Conservation (phyloP, 768 basidiomycete genomes). For the Hygrocybe punicea region DNA sequence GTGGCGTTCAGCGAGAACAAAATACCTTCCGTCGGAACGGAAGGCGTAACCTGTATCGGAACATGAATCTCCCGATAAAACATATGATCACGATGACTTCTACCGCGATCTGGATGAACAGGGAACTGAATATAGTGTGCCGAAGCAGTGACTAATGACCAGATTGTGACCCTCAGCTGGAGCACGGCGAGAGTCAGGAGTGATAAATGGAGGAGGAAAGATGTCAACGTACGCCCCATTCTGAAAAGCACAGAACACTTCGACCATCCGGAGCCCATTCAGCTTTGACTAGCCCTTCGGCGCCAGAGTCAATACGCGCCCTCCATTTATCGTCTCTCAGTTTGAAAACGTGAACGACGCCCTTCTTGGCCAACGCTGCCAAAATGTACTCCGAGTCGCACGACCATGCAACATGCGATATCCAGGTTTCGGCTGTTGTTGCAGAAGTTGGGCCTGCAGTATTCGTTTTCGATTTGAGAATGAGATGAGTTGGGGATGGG, state of each 20-base stretch:
- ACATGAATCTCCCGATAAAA: slow-evolving; percentile 1
- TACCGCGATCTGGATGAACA: slow-evolving; percentile 76
- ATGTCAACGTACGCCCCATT: slow-evolving; percentile 76
- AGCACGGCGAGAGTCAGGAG: slow-evolving; percentile 6
- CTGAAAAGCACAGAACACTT: slow-evolving; percentile 83
- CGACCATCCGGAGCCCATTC: slow-evolving; percentile 91
- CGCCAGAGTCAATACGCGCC: slow-evolving; percentile 73
- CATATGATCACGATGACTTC: slow-evolving; percentile 4
- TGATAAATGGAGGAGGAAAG: neutral
- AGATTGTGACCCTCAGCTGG: slow-evolving; percentile 82
- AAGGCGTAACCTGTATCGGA: slow-evolving; percentile 67
- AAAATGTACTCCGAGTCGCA: slow-evolving; percentile 84
- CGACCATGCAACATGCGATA: slow-evolving; percentile 83
- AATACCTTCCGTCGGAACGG: slow-evolving; percentile 76
- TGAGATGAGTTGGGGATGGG: slow-evolving; percentile 48
- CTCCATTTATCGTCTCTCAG: slow-evolving; percentile 76
- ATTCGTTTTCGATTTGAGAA: slow-evolving; percentile 39
- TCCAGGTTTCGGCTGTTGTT: slow-evolving; percentile 37
- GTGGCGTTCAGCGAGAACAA: slow-evolving; percentile 83
- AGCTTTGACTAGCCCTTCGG: slow-evolving; percentile 79
- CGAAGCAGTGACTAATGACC: slow-evolving; percentile 71
- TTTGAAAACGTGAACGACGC: slow-evolving; percentile 73
- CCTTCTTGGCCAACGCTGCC: slow-evolving; percentile 69
- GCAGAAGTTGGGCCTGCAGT: slow-evolving; percentile 22
- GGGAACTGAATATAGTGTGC: slow-evolving; percentile 87